Conservation (phyloP, 768 basidiomycete genomes). For the Russula foetens region DNA sequence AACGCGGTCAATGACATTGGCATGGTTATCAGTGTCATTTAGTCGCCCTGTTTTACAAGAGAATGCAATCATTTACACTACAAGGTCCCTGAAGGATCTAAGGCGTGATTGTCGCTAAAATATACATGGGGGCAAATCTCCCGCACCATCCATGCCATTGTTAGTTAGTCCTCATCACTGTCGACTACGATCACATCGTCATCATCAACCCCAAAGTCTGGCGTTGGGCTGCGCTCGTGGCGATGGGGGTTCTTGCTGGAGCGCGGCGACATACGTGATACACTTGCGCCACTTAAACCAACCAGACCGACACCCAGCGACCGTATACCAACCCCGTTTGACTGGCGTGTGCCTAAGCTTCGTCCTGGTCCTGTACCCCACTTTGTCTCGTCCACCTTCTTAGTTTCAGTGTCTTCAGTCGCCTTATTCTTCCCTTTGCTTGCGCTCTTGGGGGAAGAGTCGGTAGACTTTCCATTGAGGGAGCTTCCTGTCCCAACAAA, state of each 20-base stretch:
- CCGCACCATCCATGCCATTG: neutral
- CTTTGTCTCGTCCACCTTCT: constrained; percentile 17
- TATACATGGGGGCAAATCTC: neutral
- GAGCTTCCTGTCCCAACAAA: constrained; percentile 66
- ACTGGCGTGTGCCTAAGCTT: constrained; percentile 35
- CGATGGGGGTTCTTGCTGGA: constrained; percentile 26
- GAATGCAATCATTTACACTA: neutral
- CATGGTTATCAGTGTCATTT: neutral
- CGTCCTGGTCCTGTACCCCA: constrained; percentile 36
- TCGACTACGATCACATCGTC: constrained; percentile 82
- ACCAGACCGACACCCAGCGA: constrained; percentile 31
- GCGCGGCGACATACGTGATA: constrained; percentile 38
- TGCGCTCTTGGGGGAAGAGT: constrained; percentile 33
- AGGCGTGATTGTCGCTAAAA: constrained; percentile 1
- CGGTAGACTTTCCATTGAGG: constrained; percentile 44
- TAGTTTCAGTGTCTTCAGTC: constrained; percentile 12
- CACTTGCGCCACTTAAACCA: constrained; percentile 48
- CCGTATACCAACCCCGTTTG: constrained; percentile 30
- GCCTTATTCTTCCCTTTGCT: constrained; percentile 41
- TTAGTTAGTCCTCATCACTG: constrained; percentile 40
- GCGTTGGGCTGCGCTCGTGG: constrained; percentile 51
- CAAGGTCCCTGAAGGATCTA: constrained; percentile 1
- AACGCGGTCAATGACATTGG: too few species aligned
- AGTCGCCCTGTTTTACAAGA: neutral
- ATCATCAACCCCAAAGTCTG: constrained; percentile 78